A percentile compares a stretch with the other conserved stretches of the same genome.
Evolutionary conservation across 208 protist species (phyloP).

Genomic region (Trypanosomatidae sp.): DNA sequence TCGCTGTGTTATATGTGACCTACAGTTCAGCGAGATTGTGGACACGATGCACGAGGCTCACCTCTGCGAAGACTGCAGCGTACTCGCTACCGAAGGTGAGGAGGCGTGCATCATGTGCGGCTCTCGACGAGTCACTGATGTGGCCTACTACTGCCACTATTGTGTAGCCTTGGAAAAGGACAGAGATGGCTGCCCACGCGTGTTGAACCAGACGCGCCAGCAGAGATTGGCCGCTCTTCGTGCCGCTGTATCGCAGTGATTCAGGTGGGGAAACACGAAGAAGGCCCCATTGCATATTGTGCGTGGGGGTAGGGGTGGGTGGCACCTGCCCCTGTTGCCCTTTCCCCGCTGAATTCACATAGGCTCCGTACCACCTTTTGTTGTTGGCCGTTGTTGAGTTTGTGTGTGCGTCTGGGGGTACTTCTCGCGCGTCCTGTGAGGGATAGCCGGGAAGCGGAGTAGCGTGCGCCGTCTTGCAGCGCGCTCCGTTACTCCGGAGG

Average conservation of each 20-base stretch:
- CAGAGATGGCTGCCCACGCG: slow-evolving; percentile 84
- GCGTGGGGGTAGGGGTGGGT: not conserved
- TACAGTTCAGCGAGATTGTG: slow-evolving; percentile 71
- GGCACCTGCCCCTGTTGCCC: not conserved
- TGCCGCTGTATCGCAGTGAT: slow-evolving; percentile 22
- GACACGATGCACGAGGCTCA: slow-evolving; percentile 79
- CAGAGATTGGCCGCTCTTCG: slow-evolving; percentile 61
- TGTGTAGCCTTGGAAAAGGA: slow-evolving; percentile 90
- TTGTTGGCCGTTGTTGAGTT: not conserved
- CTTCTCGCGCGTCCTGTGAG: not conserved
- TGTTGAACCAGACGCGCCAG: slow-evolving; percentile 75
- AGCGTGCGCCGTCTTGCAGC: not conserved
- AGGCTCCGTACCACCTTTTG: not conserved
- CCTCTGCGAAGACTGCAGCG: slow-evolving; percentile 89
- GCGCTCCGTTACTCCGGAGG: not conserved
- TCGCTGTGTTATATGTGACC: slow-evolving; percentile 89
- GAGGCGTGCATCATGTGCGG: slow-evolving; percentile 89
- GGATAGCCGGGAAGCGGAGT: not conserved
- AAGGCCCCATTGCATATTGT: not conserved
- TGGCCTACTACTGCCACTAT: slow-evolving; percentile 91
- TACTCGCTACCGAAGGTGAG: slow-evolving; percentile 61
- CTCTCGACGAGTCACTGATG: slow-evolving; percentile 43
- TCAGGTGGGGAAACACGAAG: not conserved
- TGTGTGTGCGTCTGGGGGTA: slow-evolving; percentile 3
- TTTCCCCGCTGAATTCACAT: not conserved